These are phyloP conservation scores for Ciborinia camelliae DNA, from an alignment of 2,329 filamentous ascomycete species.

Conservation along the genomic window DNA sequence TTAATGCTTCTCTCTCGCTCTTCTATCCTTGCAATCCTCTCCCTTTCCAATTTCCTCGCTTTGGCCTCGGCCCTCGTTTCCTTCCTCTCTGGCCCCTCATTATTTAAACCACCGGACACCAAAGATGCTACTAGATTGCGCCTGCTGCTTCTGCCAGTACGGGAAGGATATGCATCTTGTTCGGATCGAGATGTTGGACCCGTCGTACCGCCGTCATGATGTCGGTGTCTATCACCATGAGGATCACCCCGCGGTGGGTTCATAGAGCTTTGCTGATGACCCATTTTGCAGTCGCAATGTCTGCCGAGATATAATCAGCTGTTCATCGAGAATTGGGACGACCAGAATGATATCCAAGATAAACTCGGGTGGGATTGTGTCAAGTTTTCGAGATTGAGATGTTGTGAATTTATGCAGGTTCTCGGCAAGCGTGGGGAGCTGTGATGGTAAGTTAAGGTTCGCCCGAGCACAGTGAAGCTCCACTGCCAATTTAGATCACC, in stretches of 20 bases:
- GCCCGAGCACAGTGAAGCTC: conserved; percentile 22
- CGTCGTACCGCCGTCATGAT: conserved; percentile 25
- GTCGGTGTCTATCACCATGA: conserved; percentile 25
- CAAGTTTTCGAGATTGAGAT: conserved; percentile 20
- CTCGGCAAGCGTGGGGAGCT: conserved; percentile 32
- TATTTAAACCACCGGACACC: conserved; percentile 31
- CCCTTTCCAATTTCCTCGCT: conserved; percentile 77
- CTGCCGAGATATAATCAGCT: conserved; percentile 30
- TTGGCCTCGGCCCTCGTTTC: conserved; percentile 93
- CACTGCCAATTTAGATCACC: conserved; percentile 23
- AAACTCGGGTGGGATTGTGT: conserved; percentile 7
- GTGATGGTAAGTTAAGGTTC: conserved; percentile 15
- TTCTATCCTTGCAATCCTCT: conserved; percentile 69
- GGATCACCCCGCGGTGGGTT: conserved; percentile 35
- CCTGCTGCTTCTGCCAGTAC: conserved; percentile 33
- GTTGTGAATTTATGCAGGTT: conserved; percentile 29
- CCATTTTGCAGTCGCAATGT: conserved; percentile 35
- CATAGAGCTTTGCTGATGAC: conserved; percentile 32
- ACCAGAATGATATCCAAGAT: conserved; percentile 16
- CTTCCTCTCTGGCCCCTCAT: conserved; percentile 49
- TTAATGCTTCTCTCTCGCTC: conserved; percentile 87
- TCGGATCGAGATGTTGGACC: conserved; percentile 30
- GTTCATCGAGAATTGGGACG: conserved; percentile 28
- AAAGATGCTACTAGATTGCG: conserved; percentile 37
- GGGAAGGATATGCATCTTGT: conserved; percentile 30